phyloP scores from a whole-genome alignment of 164 flowering plant genomes.

The Cinnamomum micranthum region DNA sequence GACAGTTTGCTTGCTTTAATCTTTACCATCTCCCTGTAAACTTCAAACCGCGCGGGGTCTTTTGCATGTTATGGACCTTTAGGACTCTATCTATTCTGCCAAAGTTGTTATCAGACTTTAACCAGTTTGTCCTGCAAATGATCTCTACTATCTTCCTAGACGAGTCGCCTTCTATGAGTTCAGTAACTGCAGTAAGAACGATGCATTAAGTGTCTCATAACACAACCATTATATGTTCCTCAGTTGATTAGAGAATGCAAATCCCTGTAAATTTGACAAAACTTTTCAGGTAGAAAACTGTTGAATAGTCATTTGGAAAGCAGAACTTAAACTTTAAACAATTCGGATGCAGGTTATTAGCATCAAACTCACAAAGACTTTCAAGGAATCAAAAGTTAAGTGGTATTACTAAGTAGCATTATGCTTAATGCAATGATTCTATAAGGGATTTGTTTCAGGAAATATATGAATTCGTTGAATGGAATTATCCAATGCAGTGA shows the following conservation, averaged over 20 bases:
- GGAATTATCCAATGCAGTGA: no score
- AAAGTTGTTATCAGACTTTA: slow-evolving; percentile 46
- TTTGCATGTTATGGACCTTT: slow-evolving; percentile 68
- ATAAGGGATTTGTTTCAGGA: no score
- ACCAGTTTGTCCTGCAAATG: slow-evolving; percentile 59
- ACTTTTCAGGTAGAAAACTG: background rate
- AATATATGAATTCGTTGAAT: no score
- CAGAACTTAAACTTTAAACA: no score
- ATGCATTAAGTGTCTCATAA: background rate
- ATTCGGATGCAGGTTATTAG: no score
- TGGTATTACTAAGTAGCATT: no score
- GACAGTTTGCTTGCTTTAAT: slow-evolving; percentile 63
- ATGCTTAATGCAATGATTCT: no score
- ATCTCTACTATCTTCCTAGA: slow-evolving; percentile 65
- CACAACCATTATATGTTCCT: background rate
- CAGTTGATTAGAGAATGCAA: background rate
- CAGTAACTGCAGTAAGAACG: slow-evolving; percentile 39
- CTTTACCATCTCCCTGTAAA: slow-evolving; percentile 59
- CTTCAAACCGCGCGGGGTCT: slow-evolving; percentile 58
- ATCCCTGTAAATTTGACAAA: background rate
- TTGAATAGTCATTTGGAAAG: background rate
- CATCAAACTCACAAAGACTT: no score
- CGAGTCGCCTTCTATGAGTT: slow-evolving; percentile 64
- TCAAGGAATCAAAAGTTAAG: no score
- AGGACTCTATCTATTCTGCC: slow-evolving; percentile 52